These are phyloP conservation scores for Porcisia hertigi DNA, from an alignment of 208 protist species.

Conservation along the genomic window DNA sequence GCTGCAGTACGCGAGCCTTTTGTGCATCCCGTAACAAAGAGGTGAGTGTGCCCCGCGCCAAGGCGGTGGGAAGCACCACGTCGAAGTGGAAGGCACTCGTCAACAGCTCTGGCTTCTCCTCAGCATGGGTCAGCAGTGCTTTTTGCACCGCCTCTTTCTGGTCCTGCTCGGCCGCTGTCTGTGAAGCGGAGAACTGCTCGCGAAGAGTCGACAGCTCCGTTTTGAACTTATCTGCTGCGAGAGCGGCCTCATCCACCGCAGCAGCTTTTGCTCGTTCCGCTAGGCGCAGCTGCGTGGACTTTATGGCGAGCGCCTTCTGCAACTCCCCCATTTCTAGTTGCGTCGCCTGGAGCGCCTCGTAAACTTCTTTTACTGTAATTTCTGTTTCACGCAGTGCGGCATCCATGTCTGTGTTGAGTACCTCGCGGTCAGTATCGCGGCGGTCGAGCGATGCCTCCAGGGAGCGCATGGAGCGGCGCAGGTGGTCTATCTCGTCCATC, in stretches of 20 bases:
- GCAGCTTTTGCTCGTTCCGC: slow-evolving; percentile 22
- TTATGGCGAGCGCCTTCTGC: slow-evolving; percentile 20
- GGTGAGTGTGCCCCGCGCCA: neutral
- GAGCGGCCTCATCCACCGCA: slow-evolving; percentile 22
- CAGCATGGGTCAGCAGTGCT: neutral
- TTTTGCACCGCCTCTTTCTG: slow-evolving; percentile 3
- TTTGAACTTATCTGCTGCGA: slow-evolving; percentile 39
- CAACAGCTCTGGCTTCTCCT: slow-evolving; percentile 17
- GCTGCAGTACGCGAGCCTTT: slow-evolving; percentile 24
- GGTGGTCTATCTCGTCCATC: slow-evolving; percentile 22
- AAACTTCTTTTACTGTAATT: slow-evolving; percentile 50
- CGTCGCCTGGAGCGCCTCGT: slow-evolving; percentile 46
- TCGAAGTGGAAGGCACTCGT: slow-evolving; percentile 9
- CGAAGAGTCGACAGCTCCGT: slow-evolving; percentile 30
- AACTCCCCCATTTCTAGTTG: slow-evolving; percentile 25
- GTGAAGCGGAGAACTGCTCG: slow-evolving; percentile 16
- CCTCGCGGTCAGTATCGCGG: slow-evolving; percentile 33
- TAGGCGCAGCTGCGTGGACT: slow-evolving; percentile 20
- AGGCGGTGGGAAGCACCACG: slow-evolving; percentile 7
- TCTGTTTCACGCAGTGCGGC: slow-evolving; percentile 61
- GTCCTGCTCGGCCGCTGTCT: slow-evolving; percentile 4
- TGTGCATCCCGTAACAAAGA: slow-evolving; percentile 11
- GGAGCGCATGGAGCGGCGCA: slow-evolving; percentile 31
- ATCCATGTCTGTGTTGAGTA: slow-evolving; percentile 41
- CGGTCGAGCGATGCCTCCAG: slow-evolving; percentile 51